Evolutionary conservation across 148 eudicot genomes (phyloP).

Genomic region (Gaultheria prostrata): DNA sequence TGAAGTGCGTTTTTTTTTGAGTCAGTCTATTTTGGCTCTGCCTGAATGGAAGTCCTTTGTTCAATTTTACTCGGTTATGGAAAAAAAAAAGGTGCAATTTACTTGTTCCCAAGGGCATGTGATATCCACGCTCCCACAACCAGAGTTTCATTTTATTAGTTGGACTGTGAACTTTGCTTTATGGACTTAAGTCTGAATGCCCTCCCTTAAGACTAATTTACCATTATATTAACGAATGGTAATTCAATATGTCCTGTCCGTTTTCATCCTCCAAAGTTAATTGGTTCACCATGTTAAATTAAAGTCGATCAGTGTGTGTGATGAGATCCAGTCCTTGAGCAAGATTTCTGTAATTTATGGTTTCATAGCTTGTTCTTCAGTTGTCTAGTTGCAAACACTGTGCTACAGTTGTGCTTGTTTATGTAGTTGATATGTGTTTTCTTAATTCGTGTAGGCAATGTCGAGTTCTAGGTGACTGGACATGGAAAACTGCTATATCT

Average conservation of each 20-base stretch:
- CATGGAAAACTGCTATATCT: neutral
- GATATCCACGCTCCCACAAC: neutral
- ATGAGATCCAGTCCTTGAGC: neutral
- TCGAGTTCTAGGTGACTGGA: neutral
- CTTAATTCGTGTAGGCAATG: neutral
- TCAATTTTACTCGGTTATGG: neutral
- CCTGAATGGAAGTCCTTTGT: neutral
- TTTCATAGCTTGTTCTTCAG: neutral
- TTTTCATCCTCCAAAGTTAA: neutral
- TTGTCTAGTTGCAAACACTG: neutral
- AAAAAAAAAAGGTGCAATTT: neutral
- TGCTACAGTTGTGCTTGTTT: neutral
- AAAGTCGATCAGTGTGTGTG: neutral
- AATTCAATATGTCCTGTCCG: neutral
- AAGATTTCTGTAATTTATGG: neutral
- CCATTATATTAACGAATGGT: neutral
- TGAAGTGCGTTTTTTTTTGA: neutral
- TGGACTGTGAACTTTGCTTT: neutral
- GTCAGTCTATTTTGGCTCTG: neutral
- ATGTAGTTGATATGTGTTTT: neutral
- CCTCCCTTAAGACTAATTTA: neutral
- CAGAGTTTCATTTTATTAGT: neutral
- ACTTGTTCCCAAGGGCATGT: neutral
- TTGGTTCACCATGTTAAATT: neutral
- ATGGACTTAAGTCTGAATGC: neutral